Evolutionary conservation across 1,139 yeast species (phyloP), one percentile per base, ranked within the genome.

Genomic region (Geotrichum citri-aurantii): DNA sequence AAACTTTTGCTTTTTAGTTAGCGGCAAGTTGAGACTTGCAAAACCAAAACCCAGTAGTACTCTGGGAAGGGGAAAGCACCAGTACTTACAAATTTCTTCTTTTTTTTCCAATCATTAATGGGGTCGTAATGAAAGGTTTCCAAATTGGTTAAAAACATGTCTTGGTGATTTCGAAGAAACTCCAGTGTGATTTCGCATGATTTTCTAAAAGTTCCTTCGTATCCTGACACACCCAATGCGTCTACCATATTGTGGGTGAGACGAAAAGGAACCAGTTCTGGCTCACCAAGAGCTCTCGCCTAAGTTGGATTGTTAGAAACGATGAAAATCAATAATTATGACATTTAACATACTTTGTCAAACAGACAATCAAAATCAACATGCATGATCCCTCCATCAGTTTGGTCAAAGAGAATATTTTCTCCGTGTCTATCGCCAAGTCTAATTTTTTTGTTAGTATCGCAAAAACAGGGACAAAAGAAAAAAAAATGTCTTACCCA

Each of bases 341-440:
- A 33, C 11, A 6, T 4, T 8, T 51, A 3, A 19, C 56, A 17
- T 40, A 61, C 64, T 55, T 75, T 93, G 68, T 90, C 99, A 69
- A 95, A 95, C 52, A 95, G 76, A 74, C 98, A 93, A 69, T 95
- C 98, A 72, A 93, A 95, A 73, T 95, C 99, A 60, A 95, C 97
- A 71, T 95, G 99, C 63, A 95, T 75, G 0, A 91, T 83, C 10
- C 84, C 84, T 1, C 99, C 99, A 1, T 84, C 81, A 50, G 80
- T 81, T 65, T 86, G 85, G 67, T 86, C 82, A 54, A 93, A 76
- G 58, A 95, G 73, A 27, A 95, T 82, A 68, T 95, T 95, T 69
- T 95, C 99, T 67, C 96, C 88, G 70, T 95, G 99, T 33, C 99
- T 79, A 72, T 95, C 99, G 23, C 99, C 99, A 55, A 95, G 79